Base-by-base conservation (phyloP, 176 grass and related monocot genomes). In the Poa pratensis region DNA sequence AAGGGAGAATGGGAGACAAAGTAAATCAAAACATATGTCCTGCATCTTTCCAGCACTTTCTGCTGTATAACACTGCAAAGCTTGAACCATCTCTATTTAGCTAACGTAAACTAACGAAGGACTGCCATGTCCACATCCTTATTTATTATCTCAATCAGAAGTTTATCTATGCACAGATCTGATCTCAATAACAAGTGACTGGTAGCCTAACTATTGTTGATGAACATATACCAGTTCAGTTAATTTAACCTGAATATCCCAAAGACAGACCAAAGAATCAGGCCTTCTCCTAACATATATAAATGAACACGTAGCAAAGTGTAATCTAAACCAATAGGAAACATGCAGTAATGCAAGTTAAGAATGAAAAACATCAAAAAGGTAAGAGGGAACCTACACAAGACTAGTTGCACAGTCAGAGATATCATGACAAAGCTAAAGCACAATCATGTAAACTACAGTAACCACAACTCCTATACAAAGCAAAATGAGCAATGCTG, bases 31-130 rank as follows among this genome's bases (percentile, higher is more conserved):
- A 43, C 42, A 43, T 43, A 46, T 46, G n/a, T 49, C 59, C 59
- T 64, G 63, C 26, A 64, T 30, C 43, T 64, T 63, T 12, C 57
- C 42, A 49, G 18, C 43, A 6, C 59, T 53, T 70, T 57, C 19
- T 82, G 49, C 15, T 82, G 11, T 15, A n/a, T 82, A 70, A 71
- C 20, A 71, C 22, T 26, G 42, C 69, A 73, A 49, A 24, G 45
- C 6, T 39, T 32, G 3, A 54, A 34, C 28, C 48, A 19, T 18
- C 26, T 70, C 8, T 37, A 82, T 20, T 70, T 8, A 43, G 79
- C 28, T 39, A 22, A 81, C 53, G 18, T 68, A 37, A 30, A 24
- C 28, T 81, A 81, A 28, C 54, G 27, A 48, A 37, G 43, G 45
- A 69, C 19, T 50, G 48, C 28, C 66, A 45, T 60, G 54, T 58